A percentile compares a stretch with the other conserved stretches of the same genome.
These are phyloP conservation scores for Hypericum perforatum DNA, from an alignment of 345 rosid genomes.

Conservation along the genomic window DNA sequence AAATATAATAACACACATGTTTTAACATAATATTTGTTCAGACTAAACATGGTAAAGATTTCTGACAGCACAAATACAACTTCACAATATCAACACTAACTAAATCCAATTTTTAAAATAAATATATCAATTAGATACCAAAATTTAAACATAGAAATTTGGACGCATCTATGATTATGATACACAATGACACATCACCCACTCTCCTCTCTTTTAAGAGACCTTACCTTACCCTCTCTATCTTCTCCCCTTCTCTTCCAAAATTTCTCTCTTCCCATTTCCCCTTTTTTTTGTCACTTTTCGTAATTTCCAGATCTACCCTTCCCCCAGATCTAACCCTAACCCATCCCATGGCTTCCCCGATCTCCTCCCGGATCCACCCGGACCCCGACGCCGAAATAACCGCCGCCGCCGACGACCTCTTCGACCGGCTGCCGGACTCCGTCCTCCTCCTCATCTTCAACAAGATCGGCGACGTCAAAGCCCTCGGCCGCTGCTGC, in stretches of 20 bases:
- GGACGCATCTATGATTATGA: not conserved
- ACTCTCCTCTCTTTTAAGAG: not conserved
- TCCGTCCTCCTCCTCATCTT: constrained; percentile 63
- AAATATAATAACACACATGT: too few species aligned
- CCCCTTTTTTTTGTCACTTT: not conserved
- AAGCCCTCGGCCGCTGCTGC: constrained; percentile 86
- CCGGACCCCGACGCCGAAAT: constrained; percentile 28
- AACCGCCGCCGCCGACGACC: constrained; percentile 30
- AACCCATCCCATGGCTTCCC: too few species aligned
- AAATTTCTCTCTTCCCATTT: not conserved
- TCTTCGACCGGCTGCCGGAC: constrained; percentile 82
- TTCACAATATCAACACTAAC: too few species aligned
- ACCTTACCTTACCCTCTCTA: not conserved
- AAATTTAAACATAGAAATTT: too few species aligned
- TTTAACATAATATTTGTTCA: too few species aligned
- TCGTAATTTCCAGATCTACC: not conserved
- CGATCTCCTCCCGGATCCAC: constrained; percentile 26
- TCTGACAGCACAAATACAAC: too few species aligned
- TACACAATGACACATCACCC: not conserved
- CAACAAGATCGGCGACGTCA: constrained; percentile 84
- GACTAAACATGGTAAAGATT: too few species aligned
- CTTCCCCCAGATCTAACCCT: constrained; percentile 40
- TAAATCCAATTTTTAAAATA: too few species aligned
- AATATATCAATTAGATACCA: too few species aligned
- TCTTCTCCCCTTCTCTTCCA: not conserved